Conservation (phyloP, 2,329 filamentous ascomycete genomes). For the Fusarium succisae region DNA sequence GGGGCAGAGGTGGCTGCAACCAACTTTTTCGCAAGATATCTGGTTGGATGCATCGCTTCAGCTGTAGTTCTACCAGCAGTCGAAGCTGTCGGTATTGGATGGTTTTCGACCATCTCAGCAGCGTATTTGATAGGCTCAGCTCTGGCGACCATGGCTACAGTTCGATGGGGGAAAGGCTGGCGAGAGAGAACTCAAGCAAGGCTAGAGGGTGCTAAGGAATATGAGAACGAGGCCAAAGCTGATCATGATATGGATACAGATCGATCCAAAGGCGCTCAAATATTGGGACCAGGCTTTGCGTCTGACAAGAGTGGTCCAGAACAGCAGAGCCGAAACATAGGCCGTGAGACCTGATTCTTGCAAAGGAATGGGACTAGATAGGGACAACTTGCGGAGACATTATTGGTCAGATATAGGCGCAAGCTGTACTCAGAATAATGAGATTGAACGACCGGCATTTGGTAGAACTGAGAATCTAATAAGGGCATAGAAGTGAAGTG, state of each 20-base stretch:
- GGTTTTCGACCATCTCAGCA: slow-evolving; percentile 75
- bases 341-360: slow-evolving; percentile 4
- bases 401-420: neutral
- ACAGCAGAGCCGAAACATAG: slow-evolving; percentile 15
- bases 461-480: neutral
- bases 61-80: slow-evolving; percentile 79
- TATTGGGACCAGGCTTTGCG: neutral
- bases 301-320: neutral
- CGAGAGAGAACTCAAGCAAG: slow-evolving; percentile 47
- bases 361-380: neutral
- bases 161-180: slow-evolving; percentile 54
- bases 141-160: slow-evolving; percentile 49
- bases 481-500: neutral
- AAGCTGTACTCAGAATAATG: neutral
- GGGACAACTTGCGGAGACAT: neutral
- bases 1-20: slow-evolving; percentile 80
- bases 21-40: slow-evolving; percentile 81
- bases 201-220: slow-evolving; percentile 13
- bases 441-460: neutral
- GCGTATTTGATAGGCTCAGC: slow-evolving; percentile 51
- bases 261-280: slow-evolving; percentile 2
- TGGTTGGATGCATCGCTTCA: slow-evolving; percentile 76
- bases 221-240: slow-evolving; percentile 9
- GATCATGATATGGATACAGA: neutral
- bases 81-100: slow-evolving; percentile 79